Conservation (phyloP, 768 basidiomycete genomes). For the Macrocybe gigantea region DNA sequence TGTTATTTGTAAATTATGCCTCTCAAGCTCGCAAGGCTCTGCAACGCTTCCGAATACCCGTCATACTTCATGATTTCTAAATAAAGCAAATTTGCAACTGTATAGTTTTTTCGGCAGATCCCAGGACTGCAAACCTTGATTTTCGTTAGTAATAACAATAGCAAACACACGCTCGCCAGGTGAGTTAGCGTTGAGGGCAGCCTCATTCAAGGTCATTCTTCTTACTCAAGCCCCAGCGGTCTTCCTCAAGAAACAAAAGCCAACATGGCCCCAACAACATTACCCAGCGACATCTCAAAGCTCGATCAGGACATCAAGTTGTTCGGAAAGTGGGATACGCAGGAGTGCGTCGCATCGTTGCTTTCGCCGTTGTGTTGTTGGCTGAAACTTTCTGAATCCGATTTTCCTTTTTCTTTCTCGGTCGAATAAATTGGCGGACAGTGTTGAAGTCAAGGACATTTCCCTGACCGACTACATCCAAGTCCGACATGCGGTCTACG, state of each 20-base stretch:
- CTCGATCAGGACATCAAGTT: constrained; percentile 88
- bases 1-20: too few relatives aligned
- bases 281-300: constrained; percentile 78
- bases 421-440: constrained; percentile 21
- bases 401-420: background rate
- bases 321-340: constrained; percentile 98
- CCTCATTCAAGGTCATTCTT: constrained; percentile 25
- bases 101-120: constrained; percentile 36
- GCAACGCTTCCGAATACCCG: too few relatives aligned
- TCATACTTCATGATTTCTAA: background rate
- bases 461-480: constrained; percentile 99
- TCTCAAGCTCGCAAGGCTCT: too few relatives aligned
- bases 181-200: constrained; percentile 20
- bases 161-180: constrained; percentile 38
- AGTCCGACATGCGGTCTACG: constrained; percentile 94
- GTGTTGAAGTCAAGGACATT: constrained; percentile 99
- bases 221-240: constrained; percentile 17
- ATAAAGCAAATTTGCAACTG: constrained; percentile 22
- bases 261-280: constrained; percentile 67
- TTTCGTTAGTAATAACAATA: constrained; percentile 34
- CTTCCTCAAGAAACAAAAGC: constrained; percentile 28
- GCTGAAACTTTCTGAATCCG: constrained; percentile 1
- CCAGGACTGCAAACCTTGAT: constrained; percentile 40
- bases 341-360: constrained; percentile 61
- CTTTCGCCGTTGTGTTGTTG: background rate